Conservation (phyloP, 768 basidiomycete genomes). For the Suillus hirtellus region DNA sequence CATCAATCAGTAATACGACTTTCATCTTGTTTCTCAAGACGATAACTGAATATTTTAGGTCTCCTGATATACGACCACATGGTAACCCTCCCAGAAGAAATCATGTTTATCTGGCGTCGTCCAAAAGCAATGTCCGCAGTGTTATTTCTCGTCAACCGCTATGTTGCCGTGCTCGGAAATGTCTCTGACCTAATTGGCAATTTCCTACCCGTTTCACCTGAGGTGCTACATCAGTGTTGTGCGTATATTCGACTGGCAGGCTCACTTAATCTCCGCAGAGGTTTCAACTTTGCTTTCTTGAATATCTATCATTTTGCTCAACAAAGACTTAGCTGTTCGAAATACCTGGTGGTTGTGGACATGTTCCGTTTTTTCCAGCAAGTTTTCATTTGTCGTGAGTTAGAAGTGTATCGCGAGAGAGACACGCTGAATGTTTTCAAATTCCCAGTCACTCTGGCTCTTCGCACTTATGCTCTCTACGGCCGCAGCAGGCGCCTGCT, state of each 20-base stretch:
- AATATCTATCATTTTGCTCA: not conserved
- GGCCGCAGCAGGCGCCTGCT: too few species aligned
- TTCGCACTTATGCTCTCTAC: too few species aligned
- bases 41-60: constrained; percentile 14
- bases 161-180: constrained; percentile 44
- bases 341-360: constrained; percentile 40
- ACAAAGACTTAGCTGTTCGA: constrained; percentile 37
- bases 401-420: not conserved
- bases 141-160: constrained; percentile 53
- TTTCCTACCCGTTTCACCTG: constrained; percentile 21
- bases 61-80: constrained; percentile 33
- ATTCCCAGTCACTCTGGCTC: too few species aligned
- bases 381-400: constrained; percentile 47
- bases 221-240: not conserved
- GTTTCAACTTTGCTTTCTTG: not conserved
- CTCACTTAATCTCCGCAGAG: constrained; percentile 10
- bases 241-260: too few species aligned
- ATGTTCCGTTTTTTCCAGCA: constrained; percentile 44
- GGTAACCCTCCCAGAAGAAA: constrained; percentile 36
- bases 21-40: not conserved
- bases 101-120: constrained; percentile 47
- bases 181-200: constrained; percentile 30
- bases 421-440: not conserved
- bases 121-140: constrained; percentile 39
- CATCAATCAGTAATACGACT: not conserved